Evolutionary conservation across 176 grass and related monocot species (phyloP).

Genomic region (Carex parvula): DNA sequence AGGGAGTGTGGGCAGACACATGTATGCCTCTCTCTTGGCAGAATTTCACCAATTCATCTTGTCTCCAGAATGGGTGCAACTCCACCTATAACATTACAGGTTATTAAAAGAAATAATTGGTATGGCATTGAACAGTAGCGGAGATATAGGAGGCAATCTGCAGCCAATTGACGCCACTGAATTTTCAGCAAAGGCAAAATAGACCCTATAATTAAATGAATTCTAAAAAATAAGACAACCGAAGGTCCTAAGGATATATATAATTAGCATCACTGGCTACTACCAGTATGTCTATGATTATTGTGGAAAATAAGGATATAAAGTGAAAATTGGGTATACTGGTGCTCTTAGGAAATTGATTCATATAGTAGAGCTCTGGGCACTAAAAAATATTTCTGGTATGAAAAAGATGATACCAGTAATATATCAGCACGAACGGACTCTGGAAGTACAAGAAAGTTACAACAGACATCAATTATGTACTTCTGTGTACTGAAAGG

Average conservation of each 20-base stretch:
- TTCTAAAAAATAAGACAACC: neutral
- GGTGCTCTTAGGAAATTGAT: neutral
- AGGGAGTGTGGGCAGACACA: slow-evolving; percentile 43
- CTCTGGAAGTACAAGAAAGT: neutral
- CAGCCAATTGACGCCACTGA: neutral
- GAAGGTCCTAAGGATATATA: neutral
- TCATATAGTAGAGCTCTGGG: neutral
- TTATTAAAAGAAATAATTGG: neutral
- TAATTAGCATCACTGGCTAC: neutral
- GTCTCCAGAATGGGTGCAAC: slow-evolving; percentile 49
- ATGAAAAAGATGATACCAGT: neutral
- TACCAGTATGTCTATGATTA: neutral
- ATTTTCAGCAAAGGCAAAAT: neutral
- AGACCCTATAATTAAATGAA: neutral
- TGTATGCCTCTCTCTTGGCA: slow-evolving; percentile 48
- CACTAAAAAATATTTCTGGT: neutral
- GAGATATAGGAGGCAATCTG: neutral
- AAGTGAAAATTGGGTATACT: neutral
- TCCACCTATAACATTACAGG: slow-evolving; percentile 33
- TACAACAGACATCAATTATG: neutral
- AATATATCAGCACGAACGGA: neutral
- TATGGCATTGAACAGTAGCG: neutral
- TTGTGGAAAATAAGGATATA: neutral
- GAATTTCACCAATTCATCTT: slow-evolving; percentile 41
- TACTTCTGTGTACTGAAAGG: neutral